Conservation (phyloP, 2,329 filamentous ascomycete species). For the Aureobasidium sp. region DNA sequence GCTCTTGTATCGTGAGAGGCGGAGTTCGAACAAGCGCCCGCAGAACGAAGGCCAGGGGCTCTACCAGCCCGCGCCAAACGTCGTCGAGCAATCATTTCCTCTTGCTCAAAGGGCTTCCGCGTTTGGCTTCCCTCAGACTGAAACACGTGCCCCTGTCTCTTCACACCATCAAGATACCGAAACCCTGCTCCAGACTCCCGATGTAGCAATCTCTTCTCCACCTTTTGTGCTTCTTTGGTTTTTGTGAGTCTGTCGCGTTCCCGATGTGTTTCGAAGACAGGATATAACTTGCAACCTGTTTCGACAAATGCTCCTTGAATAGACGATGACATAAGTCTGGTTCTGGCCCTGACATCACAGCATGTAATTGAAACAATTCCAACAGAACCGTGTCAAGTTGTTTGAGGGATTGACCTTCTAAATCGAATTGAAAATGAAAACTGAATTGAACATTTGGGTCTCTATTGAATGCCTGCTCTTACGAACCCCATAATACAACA, state of each 20-base stretch:
- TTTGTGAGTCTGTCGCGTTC: background rate
- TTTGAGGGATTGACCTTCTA: background rate
- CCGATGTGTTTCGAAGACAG: background rate
- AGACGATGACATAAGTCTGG: no score
- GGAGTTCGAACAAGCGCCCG: background rate
- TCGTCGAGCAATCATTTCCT: conserved; percentile 2
- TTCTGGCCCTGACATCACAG: background rate
- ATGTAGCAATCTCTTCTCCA: background rate
- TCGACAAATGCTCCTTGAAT: background rate
- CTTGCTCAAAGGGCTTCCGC: background rate
- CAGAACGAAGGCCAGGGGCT: background rate
- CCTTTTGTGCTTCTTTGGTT: background rate
- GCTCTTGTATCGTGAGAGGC: background rate
- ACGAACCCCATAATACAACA: conserved; percentile 1
- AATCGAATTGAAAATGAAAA: background rate
- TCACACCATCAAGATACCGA: background rate
- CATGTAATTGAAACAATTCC: background rate
- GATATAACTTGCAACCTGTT: background rate
- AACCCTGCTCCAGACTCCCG: background rate
- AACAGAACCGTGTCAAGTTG: background rate
- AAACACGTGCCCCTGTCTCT: conserved; percentile 8
- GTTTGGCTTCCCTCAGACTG: conserved; percentile 11
- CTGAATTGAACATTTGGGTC: conserved; percentile 1
- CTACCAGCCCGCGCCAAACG: background rate
- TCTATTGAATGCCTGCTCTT: conserved; percentile 9